phyloP scores from a whole-genome alignment of 495 filamentous ascomycete species.

The Extremus antarcticus region DNA sequence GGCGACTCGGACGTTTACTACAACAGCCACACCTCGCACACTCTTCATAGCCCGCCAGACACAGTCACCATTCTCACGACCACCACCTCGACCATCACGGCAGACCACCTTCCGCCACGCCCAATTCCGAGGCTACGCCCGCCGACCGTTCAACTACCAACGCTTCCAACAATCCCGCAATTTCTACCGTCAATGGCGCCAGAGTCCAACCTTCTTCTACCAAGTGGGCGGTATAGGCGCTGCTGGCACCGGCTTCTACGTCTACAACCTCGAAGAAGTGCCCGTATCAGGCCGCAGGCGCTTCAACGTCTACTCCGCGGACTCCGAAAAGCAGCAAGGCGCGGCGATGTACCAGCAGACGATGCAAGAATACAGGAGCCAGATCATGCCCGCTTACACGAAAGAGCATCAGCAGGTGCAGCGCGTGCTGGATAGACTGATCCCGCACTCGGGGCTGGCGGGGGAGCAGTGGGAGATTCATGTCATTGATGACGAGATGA shows the following conservation, averaged over 20 bases:
- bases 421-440: constrained; percentile 57
- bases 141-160: background rate
- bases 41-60: background rate
- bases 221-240: constrained; percentile 29
- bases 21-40: background rate
- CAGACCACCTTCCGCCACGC: background rate
- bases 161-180: background rate
- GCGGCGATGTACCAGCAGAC: constrained; percentile 27
- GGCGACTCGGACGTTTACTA: background rate
- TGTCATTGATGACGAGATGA: constrained; percentile 61
- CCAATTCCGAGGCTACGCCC: background rate
- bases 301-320: constrained; percentile 63
- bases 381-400: constrained; percentile 44
- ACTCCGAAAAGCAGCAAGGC: constrained; percentile 41
- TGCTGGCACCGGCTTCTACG: constrained; percentile 45
- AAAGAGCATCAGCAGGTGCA: constrained; percentile 46
- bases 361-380: constrained; percentile 29
- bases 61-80: background rate
- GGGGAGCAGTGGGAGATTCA: constrained; percentile 67
- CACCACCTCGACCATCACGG: background rate
- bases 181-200: constrained; percentile 24
- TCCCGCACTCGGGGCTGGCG: constrained; percentile 55
- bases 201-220: constrained; percentile 29
- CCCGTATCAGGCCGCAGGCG: constrained; percentile 66
- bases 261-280: constrained; percentile 65